phyloP scores from a whole-genome alignment of 768 basidiomycete genomes.

The Hypholoma sublateritium region DNA sequence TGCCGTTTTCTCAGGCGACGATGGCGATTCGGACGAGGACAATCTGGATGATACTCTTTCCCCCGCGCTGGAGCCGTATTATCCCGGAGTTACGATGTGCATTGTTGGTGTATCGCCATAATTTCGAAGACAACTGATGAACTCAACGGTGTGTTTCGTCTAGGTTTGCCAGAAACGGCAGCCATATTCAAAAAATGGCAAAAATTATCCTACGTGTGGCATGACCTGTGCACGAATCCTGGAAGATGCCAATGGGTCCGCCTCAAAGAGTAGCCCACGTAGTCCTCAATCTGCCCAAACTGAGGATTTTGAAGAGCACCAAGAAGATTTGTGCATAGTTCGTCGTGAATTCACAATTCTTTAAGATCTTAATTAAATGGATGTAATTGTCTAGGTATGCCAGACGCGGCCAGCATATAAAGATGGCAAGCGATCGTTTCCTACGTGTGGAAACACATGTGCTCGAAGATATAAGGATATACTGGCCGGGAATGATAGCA shows the following conservation, averaged over 20 bases:
- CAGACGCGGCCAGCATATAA: too few species aligned
- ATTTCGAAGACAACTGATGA: background rate
- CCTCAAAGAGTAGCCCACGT: background rate
- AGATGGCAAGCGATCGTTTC: too few species aligned
- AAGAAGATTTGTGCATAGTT: too few species aligned
- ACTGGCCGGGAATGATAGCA: too few species aligned
- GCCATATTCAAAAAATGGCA: slow-evolving; percentile 15
- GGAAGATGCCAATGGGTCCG: background rate
- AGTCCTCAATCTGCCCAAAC: background rate
- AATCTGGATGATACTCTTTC: background rate
- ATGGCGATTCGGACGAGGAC: slow-evolving; percentile 8
- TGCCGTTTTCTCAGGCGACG: slow-evolving; percentile 8
- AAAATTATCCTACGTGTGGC: slow-evolving; percentile 24
- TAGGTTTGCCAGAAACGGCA: slow-evolving; percentile 20
- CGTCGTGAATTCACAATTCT: too few species aligned
- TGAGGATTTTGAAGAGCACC: too few species aligned
- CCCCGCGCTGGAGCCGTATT: background rate
- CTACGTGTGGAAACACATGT: too few species aligned
- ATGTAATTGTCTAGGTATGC: too few species aligned
- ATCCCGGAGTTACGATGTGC: background rate
- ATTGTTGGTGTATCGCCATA: slow-evolving; percentile 6
- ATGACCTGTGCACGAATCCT: slow-evolving; percentile 16
- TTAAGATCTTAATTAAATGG: too few species aligned
- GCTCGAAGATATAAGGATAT: too few species aligned
- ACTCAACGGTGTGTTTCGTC: background rate